These are phyloP conservation scores for Fraxinus platypoda DNA, from an alignment of 305 asterid species.

Conservation along the genomic window DNA sequence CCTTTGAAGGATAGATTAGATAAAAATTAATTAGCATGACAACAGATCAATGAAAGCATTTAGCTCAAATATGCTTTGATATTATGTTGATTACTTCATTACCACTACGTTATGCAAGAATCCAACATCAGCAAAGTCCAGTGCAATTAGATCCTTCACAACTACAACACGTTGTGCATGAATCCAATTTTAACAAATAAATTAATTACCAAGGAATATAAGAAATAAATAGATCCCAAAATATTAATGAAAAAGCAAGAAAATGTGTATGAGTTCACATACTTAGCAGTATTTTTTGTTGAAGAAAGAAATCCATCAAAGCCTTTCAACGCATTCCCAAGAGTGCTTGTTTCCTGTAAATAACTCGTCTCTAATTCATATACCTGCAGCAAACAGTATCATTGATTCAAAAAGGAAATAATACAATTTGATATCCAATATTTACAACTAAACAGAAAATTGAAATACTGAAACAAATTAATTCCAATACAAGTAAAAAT, in stretches of 20 bases:
- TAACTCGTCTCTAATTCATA: constrained; percentile 89
- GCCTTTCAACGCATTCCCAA: constrained; percentile 83
- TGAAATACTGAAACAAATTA: not conserved
- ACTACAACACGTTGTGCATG: not conserved
- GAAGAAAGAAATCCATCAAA: constrained; percentile 83
- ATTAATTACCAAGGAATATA: not conserved
- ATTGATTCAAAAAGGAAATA: constrained; percentile 1
- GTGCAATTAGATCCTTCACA: not conserved
- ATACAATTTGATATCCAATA: not conserved
- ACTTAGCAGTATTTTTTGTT: constrained; percentile 71
- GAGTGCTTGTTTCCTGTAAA: constrained; percentile 68
- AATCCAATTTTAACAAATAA: not conserved
- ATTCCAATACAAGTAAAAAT: not conserved
- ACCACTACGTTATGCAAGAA: not conserved
- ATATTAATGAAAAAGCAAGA: not conserved
- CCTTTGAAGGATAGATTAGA: not conserved
- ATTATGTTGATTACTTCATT: not conserved
- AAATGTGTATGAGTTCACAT: constrained; percentile 22
- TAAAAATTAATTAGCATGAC: not conserved
- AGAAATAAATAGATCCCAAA: not conserved
- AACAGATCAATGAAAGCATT: not conserved
- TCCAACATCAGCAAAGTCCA: not conserved
- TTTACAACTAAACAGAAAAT: not conserved
- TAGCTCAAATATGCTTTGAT: not conserved
- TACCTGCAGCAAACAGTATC: constrained; percentile 46